Evolutionary conservation across 352 stramenopile species (phyloP), one percentile per base, ranked within the genome.

Genomic region (Pythium folliculosum): DNA sequence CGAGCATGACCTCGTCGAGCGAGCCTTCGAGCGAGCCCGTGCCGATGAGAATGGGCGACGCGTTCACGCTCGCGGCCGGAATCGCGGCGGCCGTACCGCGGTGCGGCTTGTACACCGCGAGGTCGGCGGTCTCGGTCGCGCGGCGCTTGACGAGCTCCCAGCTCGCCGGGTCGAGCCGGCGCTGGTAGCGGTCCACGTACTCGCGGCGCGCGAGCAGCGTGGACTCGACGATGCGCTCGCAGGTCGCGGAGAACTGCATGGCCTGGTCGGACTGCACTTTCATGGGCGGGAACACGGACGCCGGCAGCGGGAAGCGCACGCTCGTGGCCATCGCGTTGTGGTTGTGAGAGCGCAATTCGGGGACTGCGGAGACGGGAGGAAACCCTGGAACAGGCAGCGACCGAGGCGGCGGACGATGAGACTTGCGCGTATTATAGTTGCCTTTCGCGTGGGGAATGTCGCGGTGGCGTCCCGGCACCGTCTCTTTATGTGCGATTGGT

Each of bases 41-140:
- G 43, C 69, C 75, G 17, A 79, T 68, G 19, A 81, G 60, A 23
- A 77, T 67, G n/a, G 75, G 75, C 35, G 74, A 81, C n/a, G 60
- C 69, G 21, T 66, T 68, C 10, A 38, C 14, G 12, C 64, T 74
- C 17, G 53, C 58, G 2, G 54, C 69, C 9, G 71, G 71, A 0
- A 35, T 51, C 5, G 65, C 48, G 1, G 70, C 27, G 5, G 25
- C 17, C 19, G 44, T 48, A n/a, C 22, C 25, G 23, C 59, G 65
- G 3, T 49, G 40, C 8, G 72, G 69, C 19, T 55, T 45, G 55
- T 51, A 77, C 32, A 79, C 65, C 3, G 61, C 30, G 21, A 78
- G 62, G 37, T 58, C 55, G 21, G 48, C 60, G 0, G 40, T 30
- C 6, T 19, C 38, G 17, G 13, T 48, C 8, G 27, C 22, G 10